These are phyloP conservation scores for Pluteus cervinus DNA, from an alignment of 768 basidiomycete genomes.

Conservation along the genomic window DNA sequence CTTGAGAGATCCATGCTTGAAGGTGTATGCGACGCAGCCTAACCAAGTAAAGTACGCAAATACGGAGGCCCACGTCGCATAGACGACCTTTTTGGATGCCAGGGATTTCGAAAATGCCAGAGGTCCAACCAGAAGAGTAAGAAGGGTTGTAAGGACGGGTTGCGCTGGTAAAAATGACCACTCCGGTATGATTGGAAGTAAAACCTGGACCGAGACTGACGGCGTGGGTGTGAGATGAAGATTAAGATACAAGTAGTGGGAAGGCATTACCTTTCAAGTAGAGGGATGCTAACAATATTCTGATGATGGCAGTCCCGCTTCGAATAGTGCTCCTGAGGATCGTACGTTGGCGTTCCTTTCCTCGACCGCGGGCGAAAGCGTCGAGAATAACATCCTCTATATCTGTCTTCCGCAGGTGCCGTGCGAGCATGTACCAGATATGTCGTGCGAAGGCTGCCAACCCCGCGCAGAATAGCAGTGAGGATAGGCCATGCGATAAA, in stretches of 20 bases:
- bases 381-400: constrained; percentile 62
- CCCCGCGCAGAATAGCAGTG: constrained; percentile 46
- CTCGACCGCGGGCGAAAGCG: constrained; percentile 49
- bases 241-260: constrained; percentile 3
- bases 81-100: constrained; percentile 45
- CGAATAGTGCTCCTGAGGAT: constrained; percentile 40
- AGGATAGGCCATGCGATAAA: constrained; percentile 42
- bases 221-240: constrained; percentile 9
- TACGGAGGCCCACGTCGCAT: constrained; percentile 54
- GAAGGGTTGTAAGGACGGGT: constrained; percentile 30
- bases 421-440: constrained; percentile 73
- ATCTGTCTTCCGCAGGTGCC: constrained; percentile 60
- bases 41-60: constrained; percentile 60
- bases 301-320: constrained; percentile 35
- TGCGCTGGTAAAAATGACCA: constrained; percentile 26
- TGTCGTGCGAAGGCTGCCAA: constrained; percentile 59
- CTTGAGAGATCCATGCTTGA: constrained; percentile 38
- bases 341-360: constrained; percentile 40
- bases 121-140: constrained; percentile 40
- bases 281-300: constrained; percentile 47
- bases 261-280: constrained; percentile 61
- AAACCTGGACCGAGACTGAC: constrained; percentile 48
- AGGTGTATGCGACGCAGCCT: constrained; percentile 42
- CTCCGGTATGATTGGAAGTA: constrained; percentile 42
- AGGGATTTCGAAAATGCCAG: constrained; percentile 52